A percentile compares a stretch with the other conserved stretches of the same genome.
Evolutionary conservation across 1,284 basidiomycete species (phyloP).

Genomic region (Chiua sp.): DNA sequence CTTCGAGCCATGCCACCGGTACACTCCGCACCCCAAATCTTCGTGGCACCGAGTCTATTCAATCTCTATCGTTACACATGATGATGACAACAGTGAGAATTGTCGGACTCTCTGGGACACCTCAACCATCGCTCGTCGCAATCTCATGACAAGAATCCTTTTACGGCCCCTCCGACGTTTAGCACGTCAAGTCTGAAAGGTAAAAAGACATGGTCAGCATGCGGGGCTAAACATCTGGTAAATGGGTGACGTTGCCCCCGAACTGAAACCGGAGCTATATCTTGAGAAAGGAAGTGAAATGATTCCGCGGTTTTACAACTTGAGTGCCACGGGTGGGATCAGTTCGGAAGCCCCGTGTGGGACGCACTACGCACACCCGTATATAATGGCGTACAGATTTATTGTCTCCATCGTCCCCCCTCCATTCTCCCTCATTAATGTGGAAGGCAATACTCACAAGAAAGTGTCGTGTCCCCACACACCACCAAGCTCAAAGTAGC

Average conservation of each 20-base stretch:
- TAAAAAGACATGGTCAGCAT: constrained; percentile 7
- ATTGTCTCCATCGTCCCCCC: neutral
- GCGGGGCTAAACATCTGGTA: neutral
- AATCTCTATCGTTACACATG: neutral
- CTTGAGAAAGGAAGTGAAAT: neutral
- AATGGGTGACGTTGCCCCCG: neutral
- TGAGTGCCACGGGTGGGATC: constrained; percentile 6
- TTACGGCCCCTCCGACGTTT: constrained; percentile 80
- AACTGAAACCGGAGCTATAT: neutral
- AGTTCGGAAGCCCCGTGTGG: constrained; percentile 10
- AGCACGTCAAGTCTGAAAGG: constrained; percentile 69
- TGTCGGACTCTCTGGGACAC: neutral
- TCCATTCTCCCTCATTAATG: neutral
- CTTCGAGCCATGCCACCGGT: no score
- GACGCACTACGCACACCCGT: neutral
- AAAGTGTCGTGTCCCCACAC: constrained; percentile 99
- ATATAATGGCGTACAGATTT: constrained; percentile 8
- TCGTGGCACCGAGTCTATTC: neutral
- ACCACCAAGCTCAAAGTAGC: constrained; percentile 97
- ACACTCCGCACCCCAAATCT: neutral
- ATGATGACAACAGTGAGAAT: neutral
- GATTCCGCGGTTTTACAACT: neutral
- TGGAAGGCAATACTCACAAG: constrained; percentile 53
- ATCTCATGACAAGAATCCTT: constrained; percentile 66
- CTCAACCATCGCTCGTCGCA: neutral